Evolutionary conservation across 352 stramenopile genomes (phyloP), one percentile per base, ranked within the genome.

Genomic region (Thraustotheca clavata): DNA sequence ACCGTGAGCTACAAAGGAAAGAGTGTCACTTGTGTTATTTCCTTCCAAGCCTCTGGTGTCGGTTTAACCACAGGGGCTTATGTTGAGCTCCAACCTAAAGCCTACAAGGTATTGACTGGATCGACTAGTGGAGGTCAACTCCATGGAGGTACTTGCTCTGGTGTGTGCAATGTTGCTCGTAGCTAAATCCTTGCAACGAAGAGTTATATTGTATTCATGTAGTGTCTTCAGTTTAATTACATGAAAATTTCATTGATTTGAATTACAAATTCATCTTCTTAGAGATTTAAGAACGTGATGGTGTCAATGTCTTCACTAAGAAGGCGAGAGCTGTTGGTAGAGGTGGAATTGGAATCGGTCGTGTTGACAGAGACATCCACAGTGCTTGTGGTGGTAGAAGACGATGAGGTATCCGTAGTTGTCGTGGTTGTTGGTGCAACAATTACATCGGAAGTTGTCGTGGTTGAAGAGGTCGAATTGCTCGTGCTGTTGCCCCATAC

Each of bases 401-500:
- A n/a, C n/a, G n/a, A n/a, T n/a, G n/a, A n/a, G 12, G 16, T 52
- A 52, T n/a, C 43, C 27, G 43, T 14, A 7, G 43, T 50, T 14
- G 43, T 7, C 14, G 27, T 50, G 14, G 14, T 14, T 27, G 43
- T 50, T 22, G 43, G 27, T 14, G 43, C 22, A 14, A 50, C 43
- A 7, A 50, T 14, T 27, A 27, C 14, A 7, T 6, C 14, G 14
- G 43, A 27, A 22, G 7, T 6, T 7, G 6, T 14, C 43, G 43
- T 50, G 7, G 43, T 50, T 7, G 7, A 14, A 7, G 43, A 33
- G 7, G 43, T 14, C 7, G 14, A 14, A 14, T 22, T 50, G 7
- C 7, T 14, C 22, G 27, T 50, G 38, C 38, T 16, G n/a, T 16
- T 16, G 16, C 16, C 38, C 49, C 32, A 59, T 18, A 86, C 77